Evolutionary conservation across 345 rosid genomes (phyloP), one percentile per base, ranked within the genome.

Genomic region (Brassica nigra): DNA sequence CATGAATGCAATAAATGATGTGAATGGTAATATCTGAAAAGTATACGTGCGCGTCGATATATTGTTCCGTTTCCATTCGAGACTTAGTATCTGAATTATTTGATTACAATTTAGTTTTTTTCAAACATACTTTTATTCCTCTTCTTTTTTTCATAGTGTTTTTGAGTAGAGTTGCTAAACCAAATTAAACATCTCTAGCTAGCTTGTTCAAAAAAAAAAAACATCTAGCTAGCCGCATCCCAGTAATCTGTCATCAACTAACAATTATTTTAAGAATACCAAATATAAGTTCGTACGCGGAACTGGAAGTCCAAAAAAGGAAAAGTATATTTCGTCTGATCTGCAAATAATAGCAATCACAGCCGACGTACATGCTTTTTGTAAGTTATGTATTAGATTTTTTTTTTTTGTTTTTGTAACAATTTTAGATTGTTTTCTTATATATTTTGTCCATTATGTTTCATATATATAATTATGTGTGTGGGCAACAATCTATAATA

Each of bases 31-130:
- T 39, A 66, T 31, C 69, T 68, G 78, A 74, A 68, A 73, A 69
- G 78, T 74, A 67, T 62, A 15, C 64, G 69, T 23, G 62, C 64
- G 69, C 74, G 74, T 66, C 68, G n/a, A 58, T 44, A 20, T 73
- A 15, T 12, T 12, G 62, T 65, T 78, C 49, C n/a, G 23, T 36
- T 77, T 20, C 62, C 15, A 58, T 68, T 44, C 62, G 6, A 58
- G 12, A 6, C 20, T 1, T n/a, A 0, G 30, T 23, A 23, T 4
- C 62, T 57, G 47, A 39, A 39, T 39, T 39, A 9, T 39, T 39
- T 18, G 18, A 49, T 49, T 44, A 4, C 54, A 47, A 47, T 52
- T 52, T 52, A 52, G 3, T n/a, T 52, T 52, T 52, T 52, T 27
- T 44, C 8, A 44, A 39, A 11, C 12, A 9, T 34, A 28, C 1